phyloP scores from a whole-genome alignment of 805 yeast genomes.

The Debaryomyces prosopidis region DNA sequence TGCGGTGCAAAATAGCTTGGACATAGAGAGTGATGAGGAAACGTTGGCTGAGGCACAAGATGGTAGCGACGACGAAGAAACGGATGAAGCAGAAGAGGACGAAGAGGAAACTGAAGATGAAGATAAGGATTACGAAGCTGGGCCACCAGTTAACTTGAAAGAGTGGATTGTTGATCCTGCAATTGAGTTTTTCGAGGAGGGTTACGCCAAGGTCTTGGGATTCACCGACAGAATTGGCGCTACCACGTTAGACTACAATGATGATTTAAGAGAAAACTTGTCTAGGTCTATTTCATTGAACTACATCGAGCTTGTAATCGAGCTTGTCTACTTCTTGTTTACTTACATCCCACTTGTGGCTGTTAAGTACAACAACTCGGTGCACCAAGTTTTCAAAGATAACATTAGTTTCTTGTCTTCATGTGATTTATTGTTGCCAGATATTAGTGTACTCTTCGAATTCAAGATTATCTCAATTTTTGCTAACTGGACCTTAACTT shows the following conservation, averaged over 20 bases:
- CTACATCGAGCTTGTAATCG: conserved; percentile 29
- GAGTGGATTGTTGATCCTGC: conserved; percentile 40
- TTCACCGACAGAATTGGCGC: conserved; percentile 37
- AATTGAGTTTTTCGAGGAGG: conserved; percentile 27
- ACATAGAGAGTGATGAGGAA: conserved; percentile 21
- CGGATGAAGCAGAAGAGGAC: conserved; percentile 22
- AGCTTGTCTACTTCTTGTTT: conserved; percentile 31
- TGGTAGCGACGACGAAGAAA: conserved; percentile 20
- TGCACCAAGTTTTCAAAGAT: conserved; percentile 38
- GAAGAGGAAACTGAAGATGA: conserved; percentile 33
- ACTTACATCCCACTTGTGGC: conserved; percentile 36
- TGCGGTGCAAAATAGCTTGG: conserved; percentile 17
- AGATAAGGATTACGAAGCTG: conserved; percentile 37
- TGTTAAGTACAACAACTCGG: conserved; percentile 32
- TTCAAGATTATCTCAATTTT: conserved; percentile 31
- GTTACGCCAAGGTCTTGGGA: conserved; percentile 24
- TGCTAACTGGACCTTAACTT: conserved; percentile 39
- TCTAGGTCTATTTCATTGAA: conserved; percentile 38
- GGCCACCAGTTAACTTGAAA: conserved; percentile 41
- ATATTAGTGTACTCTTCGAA: conserved; percentile 34
- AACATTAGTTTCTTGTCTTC: conserved; percentile 23
- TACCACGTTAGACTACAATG: conserved; percentile 34
- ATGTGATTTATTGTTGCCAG: conserved; percentile 30
- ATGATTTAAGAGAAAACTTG: conserved; percentile 39
- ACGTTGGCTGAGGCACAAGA: conserved; percentile 18